Base-by-base conservation (phyloP, 225 moss, liverwort and hornwort species). In the Climacium dendroides region DNA sequence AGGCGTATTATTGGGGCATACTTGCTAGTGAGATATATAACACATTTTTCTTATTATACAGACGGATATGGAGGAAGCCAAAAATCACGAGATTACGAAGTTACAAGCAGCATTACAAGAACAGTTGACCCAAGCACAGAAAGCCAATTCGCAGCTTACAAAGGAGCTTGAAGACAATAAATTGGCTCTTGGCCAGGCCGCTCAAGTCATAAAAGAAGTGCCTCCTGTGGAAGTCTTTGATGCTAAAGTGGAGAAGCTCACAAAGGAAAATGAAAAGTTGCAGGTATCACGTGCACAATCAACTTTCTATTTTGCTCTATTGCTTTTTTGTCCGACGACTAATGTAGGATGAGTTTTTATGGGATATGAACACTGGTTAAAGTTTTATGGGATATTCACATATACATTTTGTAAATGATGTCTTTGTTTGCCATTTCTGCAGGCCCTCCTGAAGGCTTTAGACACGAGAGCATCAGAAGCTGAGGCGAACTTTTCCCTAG, bases 11-110 rank as follows among this genome's bases (percentile, higher is more conserved):
- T 39, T 86, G 69, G 62, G 52, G 80, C 85, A 76, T 63, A 25
- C 47, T 67, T 73, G 66, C n/a, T 43, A 13, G 19, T 74, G 80
- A 62, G 39, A n/a, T 76, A 9, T 62, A 7, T 65, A 76, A 86
- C 81, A 50, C 63, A 6, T 79, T 41, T 60, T 87, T 39, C 58
- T 64, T n/a, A 24, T 69, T 77, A 39, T 78, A 13, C 91, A 99
- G 99, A 94, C 90, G 88, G 99, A 99, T 89, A 87, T 97, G 89
- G 99, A 99, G 91, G 99, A 99, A 77, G 90, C 94, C 78, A 99
- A 96, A 85, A 90, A 94, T 55, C 95, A 96, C 62, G 99, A 99
- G 90, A 92, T 96, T 73, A 60, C 89, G 11, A 99, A 93, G 91
- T 92, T 99, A 85, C 97, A 97, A 88, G 92, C 86, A 87, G 89